Evolutionary conservation across 768 basidiomycete genomes (phyloP).

Genomic region (Atractiella rhizophila): DNA sequence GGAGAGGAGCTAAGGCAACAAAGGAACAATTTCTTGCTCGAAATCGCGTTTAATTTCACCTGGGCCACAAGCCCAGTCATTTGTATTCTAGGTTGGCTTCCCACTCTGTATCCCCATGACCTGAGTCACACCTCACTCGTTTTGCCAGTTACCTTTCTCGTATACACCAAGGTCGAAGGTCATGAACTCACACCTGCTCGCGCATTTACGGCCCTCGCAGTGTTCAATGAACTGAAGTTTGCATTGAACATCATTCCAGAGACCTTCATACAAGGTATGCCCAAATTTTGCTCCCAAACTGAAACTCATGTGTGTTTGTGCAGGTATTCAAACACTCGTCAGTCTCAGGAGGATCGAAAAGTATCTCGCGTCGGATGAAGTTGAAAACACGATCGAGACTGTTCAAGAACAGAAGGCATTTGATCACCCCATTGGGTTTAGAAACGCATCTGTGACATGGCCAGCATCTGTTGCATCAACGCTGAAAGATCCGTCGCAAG

Average conservation of each 20-base stretch:
- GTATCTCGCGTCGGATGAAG: slow-evolving; percentile 23
- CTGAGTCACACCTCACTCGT: slow-evolving; percentile 17
- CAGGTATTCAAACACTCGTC: slow-evolving; percentile 15
- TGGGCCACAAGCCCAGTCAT: slow-evolving; percentile 17
- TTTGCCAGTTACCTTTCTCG: slow-evolving; percentile 19
- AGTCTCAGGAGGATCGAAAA: slow-evolving; percentile 20
- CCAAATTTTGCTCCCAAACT: background rate
- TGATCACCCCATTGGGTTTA: slow-evolving; percentile 17
- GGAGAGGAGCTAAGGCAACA: slow-evolving; percentile 13
- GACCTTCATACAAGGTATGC: background rate
- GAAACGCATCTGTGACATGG: slow-evolving; percentile 20
- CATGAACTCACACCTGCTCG: slow-evolving; percentile 17
- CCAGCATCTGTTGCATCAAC: background rate
- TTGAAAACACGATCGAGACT: slow-evolving; percentile 20
- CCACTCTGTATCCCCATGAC: slow-evolving; percentile 17
- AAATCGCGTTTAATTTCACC: slow-evolving; percentile 14
- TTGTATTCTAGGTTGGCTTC: slow-evolving; percentile 18
- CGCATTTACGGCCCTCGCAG: slow-evolving; percentile 24
- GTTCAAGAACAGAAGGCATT: background rate
- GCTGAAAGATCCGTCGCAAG: background rate
- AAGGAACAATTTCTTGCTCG: slow-evolving; percentile 10
- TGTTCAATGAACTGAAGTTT: slow-evolving; percentile 25
- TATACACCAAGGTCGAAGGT: slow-evolving; percentile 15
- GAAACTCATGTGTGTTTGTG: too few species aligned
- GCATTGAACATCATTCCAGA: slow-evolving; percentile 11